Evolutionary conservation across 148 eudicot genomes (phyloP).

Genomic region (Chenopodium album): DNA sequence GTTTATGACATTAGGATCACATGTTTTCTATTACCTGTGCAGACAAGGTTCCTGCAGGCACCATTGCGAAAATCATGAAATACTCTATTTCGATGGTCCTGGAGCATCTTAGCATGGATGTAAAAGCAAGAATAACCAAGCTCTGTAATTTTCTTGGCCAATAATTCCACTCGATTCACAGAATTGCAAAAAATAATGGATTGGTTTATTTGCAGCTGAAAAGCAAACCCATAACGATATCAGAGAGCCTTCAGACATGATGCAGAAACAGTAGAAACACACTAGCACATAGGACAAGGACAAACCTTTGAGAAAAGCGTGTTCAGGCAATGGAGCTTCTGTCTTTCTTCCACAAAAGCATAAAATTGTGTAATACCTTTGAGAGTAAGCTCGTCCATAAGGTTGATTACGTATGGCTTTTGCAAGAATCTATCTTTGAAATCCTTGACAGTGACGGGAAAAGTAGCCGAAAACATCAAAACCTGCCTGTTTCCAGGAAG

Average conservation of each 20-base stretch:
- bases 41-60: constrained; percentile 94
- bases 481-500: constrained; percentile 63
- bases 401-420: constrained; percentile 78
- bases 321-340: constrained; percentile 87
- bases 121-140: constrained; percentile 93
- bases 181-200: constrained; percentile 94
- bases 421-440: constrained; percentile 74
- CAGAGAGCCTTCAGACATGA: constrained; percentile 11
- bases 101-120: constrained; percentile 96
- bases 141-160: constrained; percentile 92
- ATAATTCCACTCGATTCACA: constrained; percentile 83
- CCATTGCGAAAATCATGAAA: constrained; percentile 94
- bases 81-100: constrained; percentile 91
- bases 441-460: constrained; percentile 88
- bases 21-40: constrained; percentile 56
- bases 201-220: constrained; percentile 94
- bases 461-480: constrained; percentile 86
- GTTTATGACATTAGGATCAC: background rate
- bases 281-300: constrained; percentile 12
- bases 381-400: constrained; percentile 89
- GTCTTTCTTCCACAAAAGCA: constrained; percentile 93
- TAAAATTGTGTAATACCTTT: constrained; percentile 88
- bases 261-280: background rate
- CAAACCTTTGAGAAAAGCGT: constrained; percentile 90
- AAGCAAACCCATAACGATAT: constrained; percentile 19